Base-by-base conservation (phyloP, 2,329 filamentous ascomycete genomes). In the Cryoendolithus antarcticus region DNA sequence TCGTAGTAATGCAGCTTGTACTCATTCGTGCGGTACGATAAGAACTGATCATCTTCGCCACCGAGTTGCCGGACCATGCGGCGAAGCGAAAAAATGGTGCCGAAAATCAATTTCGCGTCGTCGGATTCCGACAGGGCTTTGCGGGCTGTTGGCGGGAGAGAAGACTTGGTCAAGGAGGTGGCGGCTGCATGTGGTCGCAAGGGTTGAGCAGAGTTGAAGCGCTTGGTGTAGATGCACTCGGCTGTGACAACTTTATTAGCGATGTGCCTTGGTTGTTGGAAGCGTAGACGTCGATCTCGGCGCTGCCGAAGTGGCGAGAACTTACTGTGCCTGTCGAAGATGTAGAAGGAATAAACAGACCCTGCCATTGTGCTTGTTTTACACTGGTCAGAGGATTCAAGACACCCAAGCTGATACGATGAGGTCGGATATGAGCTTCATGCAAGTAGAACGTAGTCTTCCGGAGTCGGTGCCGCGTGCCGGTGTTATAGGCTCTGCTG, bases 1-100 rank as follows among this genome's bases (percentile, higher is more conserved):
- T 98, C 91, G 71, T 95, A 98, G 69, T 93, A 98, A 66, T 98
- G 91, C 53, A 98, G 75, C 66, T 95, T 95, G 72, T 98, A 98
- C 63, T 94, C 82, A 50, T 74, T 83, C 38, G 91, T 98, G 52
- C 86, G 82, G 65, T 84, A 98, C 51, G 81, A 86, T 52, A 98
- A 82, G 62, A 98, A 98, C 58, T 70, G 75, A 66, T 95, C 89
- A 60, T 95, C 86, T 39, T 85, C 78, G 48, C 89, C 89, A 55
- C 89, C 89, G 35, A 98, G 75, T 69, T 95, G 94, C 62, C 86
- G 83, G 46, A 83, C 86, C 82, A 98, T 94, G 65, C 95, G 95
- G 54, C 91, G 81, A 53, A 98, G 70, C 35, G 86, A 94, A 68
- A 95, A 98, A 48, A 98, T 80, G 43, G 89, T 91, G 52, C 91